A percentile compares a stretch with the other conserved stretches of the same genome.
Evolutionary conservation across 352 stramenopile genomes (phyloP).

Genomic region (Pythium sp.): DNA sequence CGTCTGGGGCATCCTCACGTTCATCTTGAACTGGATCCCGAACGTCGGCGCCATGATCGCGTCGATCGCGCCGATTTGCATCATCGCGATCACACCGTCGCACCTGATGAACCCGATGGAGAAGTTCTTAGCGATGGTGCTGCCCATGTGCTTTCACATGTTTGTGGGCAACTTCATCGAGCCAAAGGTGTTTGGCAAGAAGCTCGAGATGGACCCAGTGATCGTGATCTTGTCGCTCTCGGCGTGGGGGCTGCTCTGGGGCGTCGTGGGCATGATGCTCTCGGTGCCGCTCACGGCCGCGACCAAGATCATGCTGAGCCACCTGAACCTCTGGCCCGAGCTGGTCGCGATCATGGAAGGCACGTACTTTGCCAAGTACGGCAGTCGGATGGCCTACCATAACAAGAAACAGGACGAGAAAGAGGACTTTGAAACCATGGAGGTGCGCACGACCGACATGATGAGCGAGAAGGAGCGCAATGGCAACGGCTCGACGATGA

Average conservation of each 20-base stretch:
- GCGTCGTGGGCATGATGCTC: conserved; percentile 88
- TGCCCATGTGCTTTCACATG: conserved; percentile 89
- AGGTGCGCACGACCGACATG: conserved; percentile 56
- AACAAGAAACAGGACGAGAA: conserved; percentile 68
- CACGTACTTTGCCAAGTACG: conserved; percentile 82
- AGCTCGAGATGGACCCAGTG: conserved; percentile 85
- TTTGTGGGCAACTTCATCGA: conserved; percentile 90
- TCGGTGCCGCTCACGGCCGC: conserved; percentile 82
- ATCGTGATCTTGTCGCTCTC: conserved; percentile 87
- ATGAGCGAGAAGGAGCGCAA: conserved; percentile 49
- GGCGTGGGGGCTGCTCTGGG: conserved; percentile 84
- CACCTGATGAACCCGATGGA: conserved; percentile 88
- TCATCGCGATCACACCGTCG: conserved; percentile 83
- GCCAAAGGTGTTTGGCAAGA: conserved; percentile 83
- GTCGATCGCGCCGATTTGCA: conserved; percentile 76
- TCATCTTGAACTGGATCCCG: conserved; percentile 89
- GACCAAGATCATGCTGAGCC: conserved; percentile 86
- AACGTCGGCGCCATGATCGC: conserved; percentile 89
- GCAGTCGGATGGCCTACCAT: conserved; percentile 48
- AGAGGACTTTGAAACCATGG: conserved; percentile 72
- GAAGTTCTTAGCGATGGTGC: conserved; percentile 81
- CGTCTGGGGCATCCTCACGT: conserved; percentile 88
- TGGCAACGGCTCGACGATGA: conserved; percentile 14
- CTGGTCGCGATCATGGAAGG: conserved; percentile 86
- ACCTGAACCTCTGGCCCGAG: conserved; percentile 84